phyloP scores from a whole-genome alignment of 106 monocot species.

The Apostasia ramifera region DNA sequence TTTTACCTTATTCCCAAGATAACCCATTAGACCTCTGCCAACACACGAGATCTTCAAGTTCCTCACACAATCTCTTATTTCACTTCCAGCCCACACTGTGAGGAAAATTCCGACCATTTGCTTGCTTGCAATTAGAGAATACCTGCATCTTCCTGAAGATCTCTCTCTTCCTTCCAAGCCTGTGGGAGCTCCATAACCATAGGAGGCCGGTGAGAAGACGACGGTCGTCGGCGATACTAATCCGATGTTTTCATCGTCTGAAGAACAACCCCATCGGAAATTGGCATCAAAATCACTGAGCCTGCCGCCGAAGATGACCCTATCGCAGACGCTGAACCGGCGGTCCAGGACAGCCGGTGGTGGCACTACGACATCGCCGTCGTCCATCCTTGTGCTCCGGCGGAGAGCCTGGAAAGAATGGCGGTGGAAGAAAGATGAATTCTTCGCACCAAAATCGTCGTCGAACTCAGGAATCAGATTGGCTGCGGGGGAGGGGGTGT shows the following conservation, averaged over 20 bases:
- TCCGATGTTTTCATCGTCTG: constrained; percentile 36
- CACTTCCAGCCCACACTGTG: constrained; percentile 51
- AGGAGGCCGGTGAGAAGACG: constrained; percentile 45
- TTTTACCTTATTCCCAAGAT: constrained; percentile 64
- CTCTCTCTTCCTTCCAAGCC: constrained; percentile 43
- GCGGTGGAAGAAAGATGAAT: constrained; percentile 39
- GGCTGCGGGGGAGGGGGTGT: constrained; percentile 56
- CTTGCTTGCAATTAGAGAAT: constrained; percentile 58
- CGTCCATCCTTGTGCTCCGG: constrained; percentile 32
- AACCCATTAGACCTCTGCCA: constrained; percentile 67
- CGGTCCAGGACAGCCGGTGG: constrained; percentile 34
- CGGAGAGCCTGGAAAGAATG: constrained; percentile 52
- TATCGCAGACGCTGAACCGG: constrained; percentile 35
- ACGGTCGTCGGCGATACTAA: constrained; percentile 34
- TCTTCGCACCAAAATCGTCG: constrained; percentile 53
- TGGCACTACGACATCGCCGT: constrained; percentile 30
- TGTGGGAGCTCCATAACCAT: constrained; percentile 25
- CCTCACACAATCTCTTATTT: constrained; percentile 50
- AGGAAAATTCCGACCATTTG: constrained; percentile 75
- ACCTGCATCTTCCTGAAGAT: constrained; percentile 30
- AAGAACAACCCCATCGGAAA: constrained; percentile 40
- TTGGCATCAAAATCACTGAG: constrained; percentile 54
- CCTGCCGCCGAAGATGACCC: constrained; percentile 41
- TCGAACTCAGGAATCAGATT: constrained; percentile 59
- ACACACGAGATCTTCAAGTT: constrained; percentile 65